Base-by-base conservation (phyloP, 2,329 filamentous ascomycete genomes). In the Trichoderma semiorbis region DNA sequence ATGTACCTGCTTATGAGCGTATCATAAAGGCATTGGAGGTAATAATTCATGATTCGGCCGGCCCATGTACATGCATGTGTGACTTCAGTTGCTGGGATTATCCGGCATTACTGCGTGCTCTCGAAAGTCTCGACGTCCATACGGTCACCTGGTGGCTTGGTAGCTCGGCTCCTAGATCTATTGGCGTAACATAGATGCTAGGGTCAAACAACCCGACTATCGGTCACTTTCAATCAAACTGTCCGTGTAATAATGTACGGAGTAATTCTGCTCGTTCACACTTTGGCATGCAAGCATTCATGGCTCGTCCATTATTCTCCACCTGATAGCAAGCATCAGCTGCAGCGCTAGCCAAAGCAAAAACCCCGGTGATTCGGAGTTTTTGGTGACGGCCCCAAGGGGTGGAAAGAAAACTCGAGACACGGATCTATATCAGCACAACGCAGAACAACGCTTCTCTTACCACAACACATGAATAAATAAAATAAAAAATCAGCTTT, bases 341-440 rank as follows among this genome's bases (percentile, higher is more conserved):
- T 53, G 61, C 5, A 43, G 18, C 26, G 53, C 69, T 71, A 71
- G 63, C 69, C 50, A 12, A 30, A 34, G 50, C 30, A 55, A 39
- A 24, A 32, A 63, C 36, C 21, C 62, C 30, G 69, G 61, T 26
- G n/a, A 12, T 61, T 66, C 53, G 64, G 62, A 73, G 36, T 47
- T 72, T 24, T 60, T 69, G 60, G 55, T 66, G 69, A 70, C 50
- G 50, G 70, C 24, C 39, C 47, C n/a, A n/a, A n/a, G n/a, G n/a
- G n/a, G n/a, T n/a, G n/a, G n/a, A n/a, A n/a, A n/a, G n/a, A n/a
- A n/a, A n/a, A n/a, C n/a, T n/a, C n/a, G n/a, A n/a, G n/a, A n/a
- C n/a, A n/a, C n/a, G n/a, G n/a, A n/a, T n/a, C n/a, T n/a, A n/a
- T n/a, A n/a, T n/a, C n/a, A n/a, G n/a, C n/a, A n/a, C n/a, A n/a